phyloP scores from a whole-genome alignment of 2,329 filamentous ascomycete genomes.

The Taxawa tesnikishii region DNA sequence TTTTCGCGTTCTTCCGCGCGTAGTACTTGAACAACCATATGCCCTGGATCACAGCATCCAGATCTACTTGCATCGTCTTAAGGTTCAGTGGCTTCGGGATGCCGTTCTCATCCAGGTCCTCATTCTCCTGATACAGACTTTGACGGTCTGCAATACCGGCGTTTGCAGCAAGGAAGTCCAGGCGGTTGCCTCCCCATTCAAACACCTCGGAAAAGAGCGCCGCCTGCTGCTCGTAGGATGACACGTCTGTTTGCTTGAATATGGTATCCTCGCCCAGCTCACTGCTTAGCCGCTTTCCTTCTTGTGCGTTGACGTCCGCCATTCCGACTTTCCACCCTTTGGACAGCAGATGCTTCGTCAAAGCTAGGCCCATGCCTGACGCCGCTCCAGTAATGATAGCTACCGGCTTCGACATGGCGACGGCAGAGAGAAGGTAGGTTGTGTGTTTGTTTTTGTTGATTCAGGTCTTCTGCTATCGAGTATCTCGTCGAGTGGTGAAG shows the following conservation, averaged over 20 bases:
- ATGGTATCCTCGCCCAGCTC: slow-evolving; percentile 13
- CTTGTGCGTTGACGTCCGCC: not conserved
- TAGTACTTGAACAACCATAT: slow-evolving; percentile 31
- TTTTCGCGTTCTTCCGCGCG: slow-evolving; percentile 22
- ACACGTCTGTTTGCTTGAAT: slow-evolving; percentile 19
- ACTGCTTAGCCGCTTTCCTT: slow-evolving; percentile 4
- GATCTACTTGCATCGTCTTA: slow-evolving; percentile 26
- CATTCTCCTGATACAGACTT: slow-evolving; percentile 19
- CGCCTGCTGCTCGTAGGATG: slow-evolving; percentile 25
- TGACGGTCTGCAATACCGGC: slow-evolving; percentile 29
- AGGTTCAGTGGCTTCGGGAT: slow-evolving; percentile 24
- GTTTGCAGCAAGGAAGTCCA: slow-evolving; percentile 32
- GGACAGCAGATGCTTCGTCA: not conserved
- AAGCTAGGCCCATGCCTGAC: not conserved
- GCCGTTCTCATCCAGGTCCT: slow-evolving; percentile 17
- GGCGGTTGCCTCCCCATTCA: slow-evolving; percentile 25
- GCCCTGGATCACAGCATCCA: slow-evolving; percentile 28
- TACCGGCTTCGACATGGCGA: not conserved
- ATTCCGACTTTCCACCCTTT: not conserved
- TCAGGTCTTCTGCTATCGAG: no score
- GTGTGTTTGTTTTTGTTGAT: no score
- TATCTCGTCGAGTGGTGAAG: no score
- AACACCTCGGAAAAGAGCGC: slow-evolving; percentile 26
- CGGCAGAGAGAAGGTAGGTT: no score
- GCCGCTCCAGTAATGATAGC: not conserved